phyloP scores from a whole-genome alignment of 495 filamentous ascomycete species.

The Penicillium bovifimosum region DNA sequence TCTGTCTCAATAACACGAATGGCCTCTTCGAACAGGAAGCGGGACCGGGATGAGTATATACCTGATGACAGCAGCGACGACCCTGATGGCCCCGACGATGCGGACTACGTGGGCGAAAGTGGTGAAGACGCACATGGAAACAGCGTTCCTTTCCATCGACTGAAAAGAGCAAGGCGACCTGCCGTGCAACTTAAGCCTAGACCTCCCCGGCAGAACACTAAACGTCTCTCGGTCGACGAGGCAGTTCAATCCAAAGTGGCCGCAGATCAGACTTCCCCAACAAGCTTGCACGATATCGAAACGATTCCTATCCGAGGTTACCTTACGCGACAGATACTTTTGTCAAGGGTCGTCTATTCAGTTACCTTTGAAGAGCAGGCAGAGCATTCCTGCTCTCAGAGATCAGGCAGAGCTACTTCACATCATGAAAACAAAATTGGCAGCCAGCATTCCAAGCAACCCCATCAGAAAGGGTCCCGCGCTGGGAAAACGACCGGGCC shows the following conservation, averaged over 20 bases:
- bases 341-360: neutral
- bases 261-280: neutral
- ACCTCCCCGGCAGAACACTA: neutral
- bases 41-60: too few species aligned
- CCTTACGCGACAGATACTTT: neutral
- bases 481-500: too few species aligned
- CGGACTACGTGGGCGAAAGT: slow-evolving; percentile 1
- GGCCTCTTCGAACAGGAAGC: too few species aligned
- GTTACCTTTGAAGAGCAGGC: too few species aligned
- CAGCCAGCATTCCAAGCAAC: too few species aligned
- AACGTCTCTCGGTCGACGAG: neutral
- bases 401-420: too few species aligned
- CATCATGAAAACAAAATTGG: too few species aligned
- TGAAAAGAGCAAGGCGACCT: slow-evolving; percentile 2
- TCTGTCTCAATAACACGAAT: too few species aligned
- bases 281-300: neutral
- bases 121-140: neutral
- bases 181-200: neutral
- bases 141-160: neutral
- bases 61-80: neutral
- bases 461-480: too few species aligned
- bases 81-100: slow-evolving; percentile 1
- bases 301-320: neutral
- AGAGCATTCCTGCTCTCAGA: too few species aligned
- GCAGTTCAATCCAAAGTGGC: neutral